Percentiles rank a stretch among this genome's conserved stretches.
These are phyloP conservation scores for Acer campestre DNA, from an alignment of 345 rosid species.

Conservation along the genomic window DNA sequence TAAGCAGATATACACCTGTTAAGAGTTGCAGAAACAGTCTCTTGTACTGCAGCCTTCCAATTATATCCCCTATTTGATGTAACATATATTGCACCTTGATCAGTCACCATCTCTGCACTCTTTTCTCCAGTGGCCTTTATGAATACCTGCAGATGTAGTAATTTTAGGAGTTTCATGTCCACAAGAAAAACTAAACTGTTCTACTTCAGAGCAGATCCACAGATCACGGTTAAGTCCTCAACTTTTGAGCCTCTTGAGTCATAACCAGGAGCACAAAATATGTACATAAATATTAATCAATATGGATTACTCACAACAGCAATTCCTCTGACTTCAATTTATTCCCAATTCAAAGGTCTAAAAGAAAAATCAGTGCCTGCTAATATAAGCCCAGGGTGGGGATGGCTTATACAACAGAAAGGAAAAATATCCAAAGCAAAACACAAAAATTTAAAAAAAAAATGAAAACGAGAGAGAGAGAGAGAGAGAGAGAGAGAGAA, in stretches of 20 bases:
- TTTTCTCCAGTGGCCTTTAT: conserved; percentile 91
- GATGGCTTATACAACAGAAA: too few species aligned
- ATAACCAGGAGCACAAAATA: neutral
- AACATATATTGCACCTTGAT: conserved; percentile 90
- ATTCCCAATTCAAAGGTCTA: too few species aligned
- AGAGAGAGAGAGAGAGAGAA: too few species aligned
- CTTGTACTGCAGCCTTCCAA: conserved; percentile 96
- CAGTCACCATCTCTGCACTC: conserved; percentile 97
- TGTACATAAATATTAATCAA: neutral
- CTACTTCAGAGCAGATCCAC: neutral
- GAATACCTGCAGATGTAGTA: conserved; percentile 59
- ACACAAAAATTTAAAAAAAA: too few species aligned
- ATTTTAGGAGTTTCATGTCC: neutral
- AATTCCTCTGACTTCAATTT: neutral
- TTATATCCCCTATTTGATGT: conserved; percentile 90
- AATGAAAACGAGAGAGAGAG: too few species aligned
- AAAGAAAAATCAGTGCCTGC: too few species aligned
- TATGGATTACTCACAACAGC: neutral
- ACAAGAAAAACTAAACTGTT: neutral
- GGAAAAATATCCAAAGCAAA: too few species aligned
- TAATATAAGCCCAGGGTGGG: too few species aligned
- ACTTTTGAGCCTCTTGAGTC: neutral
- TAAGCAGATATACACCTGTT: conserved; percentile 61
- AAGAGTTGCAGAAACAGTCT: conserved; percentile 92
- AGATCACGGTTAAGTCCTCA: neutral